Evolutionary conservation across 2,329 filamentous ascomycete genomes (phyloP).

Genomic region (Didymella segeticola): DNA sequence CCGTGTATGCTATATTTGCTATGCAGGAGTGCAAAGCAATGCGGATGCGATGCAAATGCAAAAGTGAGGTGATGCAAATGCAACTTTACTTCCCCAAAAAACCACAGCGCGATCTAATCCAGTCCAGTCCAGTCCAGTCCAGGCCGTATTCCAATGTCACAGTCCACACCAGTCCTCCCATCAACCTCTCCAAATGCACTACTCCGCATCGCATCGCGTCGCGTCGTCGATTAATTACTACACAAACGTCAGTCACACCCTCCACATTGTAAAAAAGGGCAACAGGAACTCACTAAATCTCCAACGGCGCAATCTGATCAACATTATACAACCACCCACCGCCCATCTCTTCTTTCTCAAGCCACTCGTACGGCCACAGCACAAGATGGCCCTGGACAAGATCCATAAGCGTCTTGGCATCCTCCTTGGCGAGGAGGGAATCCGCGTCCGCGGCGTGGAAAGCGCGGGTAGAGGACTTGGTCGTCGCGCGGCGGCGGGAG

Average conservation of each 20-base stretch:
- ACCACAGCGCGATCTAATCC: too few relatives aligned
- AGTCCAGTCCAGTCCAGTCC: too few relatives aligned
- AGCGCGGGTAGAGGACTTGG: slow-evolving; percentile 70
- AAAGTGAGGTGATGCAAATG: too few relatives aligned
- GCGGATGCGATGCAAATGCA: too few relatives aligned
- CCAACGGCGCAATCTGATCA: slow-evolving; percentile 91
- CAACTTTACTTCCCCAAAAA: too few relatives aligned
- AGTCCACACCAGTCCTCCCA: too few relatives aligned
- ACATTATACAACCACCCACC: slow-evolving; percentile 98
- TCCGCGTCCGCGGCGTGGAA: slow-evolving; percentile 72
- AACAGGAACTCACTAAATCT: slow-evolving; percentile 73
- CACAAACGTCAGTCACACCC: background rate
- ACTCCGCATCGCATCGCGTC: too few relatives aligned
- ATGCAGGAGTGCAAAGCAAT: too few relatives aligned
- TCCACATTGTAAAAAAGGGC: background rate
- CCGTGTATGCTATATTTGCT: too few relatives aligned
- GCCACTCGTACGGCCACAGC: slow-evolving; percentile 92
- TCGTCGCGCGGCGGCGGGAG: slow-evolving; percentile 71
- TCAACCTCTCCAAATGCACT: too few relatives aligned
- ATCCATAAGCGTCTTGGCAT: slow-evolving; percentile 81
- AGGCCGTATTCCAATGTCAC: too few relatives aligned
- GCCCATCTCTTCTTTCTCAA: slow-evolving; percentile 83
- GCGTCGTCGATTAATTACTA: too few relatives aligned
- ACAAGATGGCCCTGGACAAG: slow-evolving; percentile 89
- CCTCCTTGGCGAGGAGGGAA: slow-evolving; percentile 69